phyloP scores from a whole-genome alignment of 805 yeast species.

The Ogataea ganodermae region DNA sequence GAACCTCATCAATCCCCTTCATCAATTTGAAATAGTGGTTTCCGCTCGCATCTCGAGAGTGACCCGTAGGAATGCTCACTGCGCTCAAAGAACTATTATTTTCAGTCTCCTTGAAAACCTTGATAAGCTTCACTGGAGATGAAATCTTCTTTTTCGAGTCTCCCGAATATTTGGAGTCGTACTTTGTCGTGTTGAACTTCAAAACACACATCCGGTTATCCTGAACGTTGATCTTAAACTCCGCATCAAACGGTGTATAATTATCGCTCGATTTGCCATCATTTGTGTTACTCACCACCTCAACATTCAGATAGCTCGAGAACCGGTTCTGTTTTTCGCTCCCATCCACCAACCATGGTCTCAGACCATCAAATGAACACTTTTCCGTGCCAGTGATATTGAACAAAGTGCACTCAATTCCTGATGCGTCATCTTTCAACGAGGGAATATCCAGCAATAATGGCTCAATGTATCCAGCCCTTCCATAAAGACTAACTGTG shows the following conservation, averaged over 20 bases:
- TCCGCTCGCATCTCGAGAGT: constrained; percentile 40
- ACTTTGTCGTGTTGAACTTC: constrained; percentile 53
- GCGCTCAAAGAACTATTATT: constrained; percentile 10
- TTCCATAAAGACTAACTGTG: constrained; percentile 50
- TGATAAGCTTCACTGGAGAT: constrained; percentile 67
- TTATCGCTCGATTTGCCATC: constrained; percentile 29
- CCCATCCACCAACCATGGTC: constrained; percentile 50
- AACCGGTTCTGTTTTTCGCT: constrained; percentile 35
- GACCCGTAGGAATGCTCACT: constrained; percentile 44
- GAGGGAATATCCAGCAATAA: constrained; percentile 67
- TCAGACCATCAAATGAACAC: constrained; percentile 53
- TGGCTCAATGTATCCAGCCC: constrained; percentile 48
- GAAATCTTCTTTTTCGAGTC: constrained; percentile 33
- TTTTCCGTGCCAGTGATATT: constrained; percentile 48
- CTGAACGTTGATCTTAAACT: constrained; percentile 55
- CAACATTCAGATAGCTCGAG: constrained; percentile 49
- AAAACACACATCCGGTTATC: constrained; percentile 68
- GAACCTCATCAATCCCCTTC: constrained; percentile 64
- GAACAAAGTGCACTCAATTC: constrained; percentile 38
- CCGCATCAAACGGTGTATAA: constrained; percentile 68
- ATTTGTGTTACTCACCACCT: constrained; percentile 52
- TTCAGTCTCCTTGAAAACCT: constrained; percentile 45
- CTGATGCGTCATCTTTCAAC: constrained; percentile 39
- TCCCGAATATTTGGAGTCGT: constrained; percentile 32
- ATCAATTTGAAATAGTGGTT: constrained; percentile 49